These are phyloP conservation scores for Gomphus sp. DNA, from an alignment of 1,284 basidiomycete genomes.

Conservation along the genomic window DNA sequence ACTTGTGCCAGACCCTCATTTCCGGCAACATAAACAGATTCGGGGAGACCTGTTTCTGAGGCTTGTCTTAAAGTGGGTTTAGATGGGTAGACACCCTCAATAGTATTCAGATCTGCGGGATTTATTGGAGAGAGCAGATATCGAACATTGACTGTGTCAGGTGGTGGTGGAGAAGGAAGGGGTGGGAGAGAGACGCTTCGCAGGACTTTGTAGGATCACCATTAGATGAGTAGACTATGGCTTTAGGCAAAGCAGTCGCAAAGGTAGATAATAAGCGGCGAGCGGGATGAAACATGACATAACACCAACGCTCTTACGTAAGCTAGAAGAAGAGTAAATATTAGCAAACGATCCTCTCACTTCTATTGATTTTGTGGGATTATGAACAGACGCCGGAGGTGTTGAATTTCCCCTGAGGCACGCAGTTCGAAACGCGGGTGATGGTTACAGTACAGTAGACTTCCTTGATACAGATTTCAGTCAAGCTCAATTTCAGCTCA, in stretches of 20 bases:
- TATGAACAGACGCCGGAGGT: too few species aligned
- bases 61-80: constrained; percentile 37
- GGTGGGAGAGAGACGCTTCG: constrained; percentile 40
- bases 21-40: constrained; percentile 54
- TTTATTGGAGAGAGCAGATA: constrained; percentile 75
- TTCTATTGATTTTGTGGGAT: too few species aligned
- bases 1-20: constrained; percentile 76
- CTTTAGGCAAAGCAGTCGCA: constrained; percentile 18
- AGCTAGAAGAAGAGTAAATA: too few species aligned
- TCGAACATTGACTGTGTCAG: constrained; percentile 52
- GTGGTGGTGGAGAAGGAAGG: constrained; percentile 39
- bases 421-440: too few species aligned
- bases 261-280: neutral
- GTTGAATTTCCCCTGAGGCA: too few species aligned
- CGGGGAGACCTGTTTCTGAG: constrained; percentile 13
- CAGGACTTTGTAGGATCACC: constrained; percentile 58
- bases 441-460: too few species aligned
- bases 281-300: too few species aligned
- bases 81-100: constrained; percentile 74
- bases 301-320: too few species aligned
- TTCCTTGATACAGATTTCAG: too few species aligned
- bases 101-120: constrained; percentile 72
- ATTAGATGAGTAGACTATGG: constrained; percentile 51
- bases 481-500: too few species aligned
- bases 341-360: too few species aligned